Evolutionary conservation across 2,329 filamentous ascomycete species (phyloP).

Genomic region (Truncatella angustata): DNA sequence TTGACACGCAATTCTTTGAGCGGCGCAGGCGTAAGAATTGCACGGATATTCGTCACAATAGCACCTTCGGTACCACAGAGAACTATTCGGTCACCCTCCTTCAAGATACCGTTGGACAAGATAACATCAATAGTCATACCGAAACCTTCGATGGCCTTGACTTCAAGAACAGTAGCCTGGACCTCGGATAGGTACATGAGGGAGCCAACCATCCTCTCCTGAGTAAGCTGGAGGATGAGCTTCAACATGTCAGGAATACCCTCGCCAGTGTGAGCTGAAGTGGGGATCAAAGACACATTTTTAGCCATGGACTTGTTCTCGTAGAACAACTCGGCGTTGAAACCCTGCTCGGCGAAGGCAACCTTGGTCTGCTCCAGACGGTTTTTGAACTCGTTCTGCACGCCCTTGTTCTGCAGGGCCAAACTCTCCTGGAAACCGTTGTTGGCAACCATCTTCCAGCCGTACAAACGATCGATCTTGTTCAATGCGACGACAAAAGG

Average conservation of each 20-base stretch:
- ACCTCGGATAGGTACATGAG: slow-evolving; percentile 99
- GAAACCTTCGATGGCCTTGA: slow-evolving; percentile 98
- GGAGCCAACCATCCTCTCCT: slow-evolving; percentile 94
- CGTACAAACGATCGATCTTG: slow-evolving; percentile 99
- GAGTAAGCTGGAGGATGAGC: slow-evolving; percentile 85
- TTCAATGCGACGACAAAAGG: slow-evolving; percentile 98
- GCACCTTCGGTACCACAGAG: slow-evolving; percentile 95
- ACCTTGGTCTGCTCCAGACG: slow-evolving; percentile 88
- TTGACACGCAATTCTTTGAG: slow-evolving; percentile 94
- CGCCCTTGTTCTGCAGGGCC: slow-evolving; percentile 83
- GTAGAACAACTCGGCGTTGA: slow-evolving; percentile 96
- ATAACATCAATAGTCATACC: slow-evolving; percentile 99
- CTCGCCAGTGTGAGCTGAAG: slow-evolving; percentile 97
- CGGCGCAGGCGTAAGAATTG: slow-evolving; percentile 86
- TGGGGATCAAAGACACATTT: slow-evolving; percentile 93
- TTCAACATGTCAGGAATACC: slow-evolving; percentile 99
- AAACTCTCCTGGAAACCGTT: slow-evolving; percentile 96
- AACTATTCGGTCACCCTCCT: slow-evolving; percentile 91
- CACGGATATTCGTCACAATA: slow-evolving; percentile 93
- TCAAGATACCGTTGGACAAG: slow-evolving; percentile 89
- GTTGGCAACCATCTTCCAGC: slow-evolving; percentile 98
- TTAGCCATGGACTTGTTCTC: slow-evolving; percentile 97
- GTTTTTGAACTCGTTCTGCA: slow-evolving; percentile 92
- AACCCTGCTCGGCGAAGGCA: slow-evolving; percentile 92
- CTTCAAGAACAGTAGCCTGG: slow-evolving; percentile 95